A percentile compares a stretch with the other conserved stretches of the same genome.
These are phyloP conservation scores for Backusella mclennaniae DNA, from an alignment of 192 early-diverging fungal species.

Conservation along the genomic window DNA sequence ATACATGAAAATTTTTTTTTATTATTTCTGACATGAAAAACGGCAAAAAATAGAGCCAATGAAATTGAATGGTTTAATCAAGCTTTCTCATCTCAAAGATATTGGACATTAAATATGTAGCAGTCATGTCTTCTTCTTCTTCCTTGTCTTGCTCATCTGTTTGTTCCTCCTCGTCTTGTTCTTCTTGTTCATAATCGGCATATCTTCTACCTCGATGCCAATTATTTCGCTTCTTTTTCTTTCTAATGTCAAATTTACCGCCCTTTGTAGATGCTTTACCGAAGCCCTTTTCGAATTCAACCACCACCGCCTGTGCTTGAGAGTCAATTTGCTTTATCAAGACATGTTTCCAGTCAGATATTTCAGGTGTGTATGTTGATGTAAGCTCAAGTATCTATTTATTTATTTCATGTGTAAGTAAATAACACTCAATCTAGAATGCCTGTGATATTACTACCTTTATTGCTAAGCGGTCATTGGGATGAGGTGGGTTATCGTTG, in stretches of 20 bases:
- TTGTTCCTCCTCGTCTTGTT: conserved; percentile 1
- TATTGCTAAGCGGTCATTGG: background rate
- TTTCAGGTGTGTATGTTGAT: conserved; percentile 12
- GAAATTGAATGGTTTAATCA: background rate
- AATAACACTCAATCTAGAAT: background rate
- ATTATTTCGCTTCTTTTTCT: background rate
- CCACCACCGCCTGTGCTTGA: background rate
- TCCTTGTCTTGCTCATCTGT: background rate
- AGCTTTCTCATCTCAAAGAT: conserved; percentile 14
- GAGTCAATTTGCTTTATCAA: background rate
- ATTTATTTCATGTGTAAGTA: background rate
- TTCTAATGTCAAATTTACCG: conserved; percentile 12
- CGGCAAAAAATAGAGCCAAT: background rate
- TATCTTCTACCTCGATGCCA: background rate
- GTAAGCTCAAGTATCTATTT: conserved; percentile 8
- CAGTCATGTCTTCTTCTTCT: background rate
- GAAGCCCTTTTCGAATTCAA: background rate
- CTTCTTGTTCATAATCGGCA: background rate
- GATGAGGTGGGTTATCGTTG: background rate
- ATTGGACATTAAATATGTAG: background rate
- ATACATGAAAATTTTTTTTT: background rate
- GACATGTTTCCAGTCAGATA: conserved; percentile 8
- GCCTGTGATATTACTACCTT: background rate
- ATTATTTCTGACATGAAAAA: background rate
- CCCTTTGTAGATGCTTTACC: conserved; percentile 11